Conservation (phyloP, 371 early-diverging fungal species). For the Rhizopus sp. region DNA sequence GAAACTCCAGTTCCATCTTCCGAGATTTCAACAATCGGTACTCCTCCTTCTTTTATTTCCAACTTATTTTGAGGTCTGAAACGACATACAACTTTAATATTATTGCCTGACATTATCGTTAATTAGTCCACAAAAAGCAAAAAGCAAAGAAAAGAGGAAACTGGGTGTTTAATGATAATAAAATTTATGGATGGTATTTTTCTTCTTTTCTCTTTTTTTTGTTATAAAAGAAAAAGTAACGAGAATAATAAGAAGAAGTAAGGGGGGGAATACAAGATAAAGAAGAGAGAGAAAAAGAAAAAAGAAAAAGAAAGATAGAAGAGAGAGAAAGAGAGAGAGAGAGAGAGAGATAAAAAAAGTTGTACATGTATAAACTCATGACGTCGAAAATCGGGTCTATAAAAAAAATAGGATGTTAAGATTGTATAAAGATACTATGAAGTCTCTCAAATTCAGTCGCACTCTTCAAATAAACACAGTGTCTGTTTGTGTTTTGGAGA, state of each 20-base stretch:
- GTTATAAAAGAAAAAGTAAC: not conserved
- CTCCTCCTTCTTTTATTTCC: conserved; percentile 88
- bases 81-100: conserved; percentile 95
- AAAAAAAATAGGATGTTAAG: conserved; percentile 15
- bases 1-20: conserved; percentile 77
- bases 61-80: conserved; percentile 93
- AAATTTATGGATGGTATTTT: not conserved
- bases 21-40: conserved; percentile 75
- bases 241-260: not conserved
- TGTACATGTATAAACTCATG: conserved; percentile 15
- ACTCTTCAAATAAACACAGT: conserved; percentile 32
- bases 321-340: conserved; percentile 5
- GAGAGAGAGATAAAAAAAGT: conserved; percentile 16
- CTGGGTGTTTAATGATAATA: not conserved
- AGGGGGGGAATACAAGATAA: not conserved
- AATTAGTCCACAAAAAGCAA: not conserved
- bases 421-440: conserved; percentile 40
- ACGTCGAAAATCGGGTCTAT: conserved; percentile 19
- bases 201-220: conserved; percentile 7
- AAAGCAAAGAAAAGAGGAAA: not conserved
- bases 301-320: conserved; percentile 3
- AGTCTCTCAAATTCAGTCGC: conserved; percentile 39
- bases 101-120: conserved; percentile 61
- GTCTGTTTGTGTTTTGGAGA: conserved; percentile 8
- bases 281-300: not conserved